A percentile compares a stretch with the other conserved stretches of the same genome.
These are phyloP conservation scores for Echinosophora koreensis DNA, from an alignment of 306 rosid species.

Conservation along the genomic window DNA sequence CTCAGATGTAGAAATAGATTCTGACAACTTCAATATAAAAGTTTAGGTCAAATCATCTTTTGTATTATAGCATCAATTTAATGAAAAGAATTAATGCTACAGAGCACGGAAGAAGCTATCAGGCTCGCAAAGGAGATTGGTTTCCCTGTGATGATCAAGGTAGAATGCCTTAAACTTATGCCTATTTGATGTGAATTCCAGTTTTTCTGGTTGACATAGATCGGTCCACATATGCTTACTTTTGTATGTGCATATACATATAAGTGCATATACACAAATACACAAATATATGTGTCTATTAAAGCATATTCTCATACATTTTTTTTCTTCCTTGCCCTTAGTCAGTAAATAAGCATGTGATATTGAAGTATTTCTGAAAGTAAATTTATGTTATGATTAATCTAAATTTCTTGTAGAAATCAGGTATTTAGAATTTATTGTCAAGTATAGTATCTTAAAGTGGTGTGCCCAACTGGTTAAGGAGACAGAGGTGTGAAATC, in stretches of 20 bases:
- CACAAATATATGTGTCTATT: background rate
- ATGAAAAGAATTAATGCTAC: slow-evolving; percentile 43
- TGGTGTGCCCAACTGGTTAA: background rate
- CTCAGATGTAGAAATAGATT: slow-evolving; percentile 40
- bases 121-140: slow-evolving; percentile 92
- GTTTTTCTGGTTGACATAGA: slow-evolving; percentile 13
- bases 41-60: slow-evolving; percentile 37
- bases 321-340: background rate
- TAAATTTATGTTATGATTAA: slow-evolving; percentile 11
- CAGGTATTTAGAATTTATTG: background rate
- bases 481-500: background rate
- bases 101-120: slow-evolving; percentile 92
- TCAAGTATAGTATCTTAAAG: slow-evolving; percentile 4
- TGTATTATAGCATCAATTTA: slow-evolving; percentile 27
- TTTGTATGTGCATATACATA: background rate
- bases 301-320: background rate
- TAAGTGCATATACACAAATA: background rate
- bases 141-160: slow-evolving; percentile 98
- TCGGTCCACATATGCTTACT: slow-evolving; percentile 10
- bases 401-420: background rate
- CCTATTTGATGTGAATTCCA: slow-evolving; percentile 37
- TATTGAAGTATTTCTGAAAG: slow-evolving; percentile 2
- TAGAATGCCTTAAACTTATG: slow-evolving; percentile 41
- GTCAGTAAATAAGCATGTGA: slow-evolving; percentile 2
- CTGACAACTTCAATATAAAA: background rate